These are phyloP conservation scores for Pulveroboletus sp. DNA, from an alignment of 768 basidiomycete genomes.

Conservation along the genomic window DNA sequence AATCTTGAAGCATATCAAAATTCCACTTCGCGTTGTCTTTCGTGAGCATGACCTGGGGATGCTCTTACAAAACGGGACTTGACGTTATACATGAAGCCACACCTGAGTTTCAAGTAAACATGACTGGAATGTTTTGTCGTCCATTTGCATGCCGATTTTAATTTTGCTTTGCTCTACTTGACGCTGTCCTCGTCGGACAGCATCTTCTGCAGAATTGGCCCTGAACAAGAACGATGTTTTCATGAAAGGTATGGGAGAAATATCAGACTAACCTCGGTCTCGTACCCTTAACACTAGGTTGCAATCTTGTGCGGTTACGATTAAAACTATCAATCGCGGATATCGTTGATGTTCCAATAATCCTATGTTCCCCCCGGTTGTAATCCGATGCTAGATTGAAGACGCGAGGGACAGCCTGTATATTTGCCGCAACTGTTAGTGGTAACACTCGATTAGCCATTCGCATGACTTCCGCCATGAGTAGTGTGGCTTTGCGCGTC, in stretches of 20 bases:
- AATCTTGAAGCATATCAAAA: conserved; percentile 81
- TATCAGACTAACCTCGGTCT: conserved; percentile 57
- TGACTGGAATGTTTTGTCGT: conserved; percentile 88
- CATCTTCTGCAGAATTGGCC: conserved; percentile 82
- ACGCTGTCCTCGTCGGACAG: conserved; percentile 81
- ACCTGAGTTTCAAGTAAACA: conserved; percentile 87
- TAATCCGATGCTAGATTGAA: conserved; percentile 86
- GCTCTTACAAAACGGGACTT: not conserved
- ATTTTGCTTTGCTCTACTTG: conserved; percentile 90
- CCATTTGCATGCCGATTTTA: conserved; percentile 91
- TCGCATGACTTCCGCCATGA: conserved; percentile 89
- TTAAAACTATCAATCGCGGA: conserved; percentile 91
- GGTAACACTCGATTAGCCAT: conserved; percentile 88
- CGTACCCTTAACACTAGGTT: conserved; percentile 54
- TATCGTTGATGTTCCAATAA: conserved; percentile 80
- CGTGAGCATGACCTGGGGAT: conserved; percentile 69
- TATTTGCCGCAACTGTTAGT: conserved; percentile 71
- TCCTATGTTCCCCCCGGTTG: conserved; percentile 69
- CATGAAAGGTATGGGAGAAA: not conserved
- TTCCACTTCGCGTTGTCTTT: conserved; percentile 94
- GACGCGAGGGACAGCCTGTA: conserved; percentile 84
- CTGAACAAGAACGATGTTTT: conserved; percentile 30
- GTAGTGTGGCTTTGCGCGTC: conserved; percentile 85
- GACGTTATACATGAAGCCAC: conserved; percentile 2
- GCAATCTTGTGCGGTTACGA: conserved; percentile 75